phyloP scores from a whole-genome alignment of 805 yeast genomes.

The Zygoascus ofunaensis region DNA sequence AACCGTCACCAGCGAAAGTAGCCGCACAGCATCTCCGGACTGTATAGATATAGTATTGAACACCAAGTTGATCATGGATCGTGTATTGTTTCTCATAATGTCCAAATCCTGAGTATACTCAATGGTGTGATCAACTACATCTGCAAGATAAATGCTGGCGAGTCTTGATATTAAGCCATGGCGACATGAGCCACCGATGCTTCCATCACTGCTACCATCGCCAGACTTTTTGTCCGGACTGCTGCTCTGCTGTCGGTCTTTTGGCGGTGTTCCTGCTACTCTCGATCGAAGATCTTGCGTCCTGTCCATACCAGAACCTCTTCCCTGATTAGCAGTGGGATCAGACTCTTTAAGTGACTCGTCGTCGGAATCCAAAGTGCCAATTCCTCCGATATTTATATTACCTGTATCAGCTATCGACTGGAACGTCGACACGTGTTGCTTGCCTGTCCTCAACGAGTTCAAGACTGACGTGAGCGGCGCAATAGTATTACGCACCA shows the following conservation, averaged over 20 bases:
- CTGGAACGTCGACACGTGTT: not conserved
- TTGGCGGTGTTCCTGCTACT: not conserved
- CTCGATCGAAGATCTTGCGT: not conserved
- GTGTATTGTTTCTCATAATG: conserved; percentile 44
- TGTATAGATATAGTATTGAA: conserved; percentile 51
- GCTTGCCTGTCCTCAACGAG: conserved; percentile 28
- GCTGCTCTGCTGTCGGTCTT: no score
- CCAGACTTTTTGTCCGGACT: not conserved
- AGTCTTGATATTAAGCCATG: conserved; percentile 31
- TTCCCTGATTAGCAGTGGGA: not conserved
- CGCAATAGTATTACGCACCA: conserved; percentile 37
- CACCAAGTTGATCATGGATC: conserved; percentile 41
- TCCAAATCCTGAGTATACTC: conserved; percentile 46
- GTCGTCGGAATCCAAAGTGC: not conserved
- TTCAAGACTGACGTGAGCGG: conserved; percentile 42
- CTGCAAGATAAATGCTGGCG: conserved; percentile 42
- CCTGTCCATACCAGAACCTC: not conserved
- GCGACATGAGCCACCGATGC: no score
- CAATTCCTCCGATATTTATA: not conserved
- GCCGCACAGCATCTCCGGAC: conserved; percentile 46
- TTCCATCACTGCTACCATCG: no score
- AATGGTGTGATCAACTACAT: conserved; percentile 48
- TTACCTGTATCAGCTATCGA: not conserved
- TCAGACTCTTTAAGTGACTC: not conserved
- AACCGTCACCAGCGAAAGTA: conserved; percentile 47